Conservation (phyloP, 1,284 basidiomycete species). For the Hymenochaete sp. region DNA sequence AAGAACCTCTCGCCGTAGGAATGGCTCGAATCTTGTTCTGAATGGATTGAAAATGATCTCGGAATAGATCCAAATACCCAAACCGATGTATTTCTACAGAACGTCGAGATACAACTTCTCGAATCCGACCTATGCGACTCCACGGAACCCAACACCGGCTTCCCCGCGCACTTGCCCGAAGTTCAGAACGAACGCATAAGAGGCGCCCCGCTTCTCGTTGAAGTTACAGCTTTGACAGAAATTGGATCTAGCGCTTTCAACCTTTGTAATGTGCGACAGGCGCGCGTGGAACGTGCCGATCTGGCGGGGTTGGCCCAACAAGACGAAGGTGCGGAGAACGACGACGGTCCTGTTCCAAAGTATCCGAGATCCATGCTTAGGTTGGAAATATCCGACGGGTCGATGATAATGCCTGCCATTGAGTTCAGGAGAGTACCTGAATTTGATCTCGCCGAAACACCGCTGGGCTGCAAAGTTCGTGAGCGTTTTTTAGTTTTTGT, state of each 20-base stretch:
- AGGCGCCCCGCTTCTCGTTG: constrained; percentile 50
- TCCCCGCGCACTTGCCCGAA: constrained; percentile 39
- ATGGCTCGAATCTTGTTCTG: constrained; percentile 64
- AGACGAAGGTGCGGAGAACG: constrained; percentile 33
- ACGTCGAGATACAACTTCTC: constrained; percentile 58
- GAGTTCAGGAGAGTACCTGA: constrained; percentile 55
- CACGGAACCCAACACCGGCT: constrained; percentile 56
- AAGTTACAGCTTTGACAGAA: constrained; percentile 66
- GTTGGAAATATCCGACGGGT: constrained; percentile 61
- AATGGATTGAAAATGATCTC: constrained; percentile 48
- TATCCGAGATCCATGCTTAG: constrained; percentile 64
- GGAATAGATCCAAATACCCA: constrained; percentile 37
- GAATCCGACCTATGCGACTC: constrained; percentile 62
- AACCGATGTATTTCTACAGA: constrained; percentile 39
- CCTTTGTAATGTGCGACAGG: constrained; percentile 52
- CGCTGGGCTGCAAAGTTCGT: constrained; percentile 62
- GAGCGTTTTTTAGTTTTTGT: neutral
- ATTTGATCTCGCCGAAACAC: constrained; percentile 55
- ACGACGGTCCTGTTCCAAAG: constrained; percentile 63
- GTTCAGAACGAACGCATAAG: constrained; percentile 29
- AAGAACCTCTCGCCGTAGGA: constrained; percentile 40
- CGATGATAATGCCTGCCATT: constrained; percentile 51
- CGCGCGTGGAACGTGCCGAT: constrained; percentile 52
- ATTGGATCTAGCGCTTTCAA: constrained; percentile 65
- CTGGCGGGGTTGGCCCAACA: constrained; percentile 32